A percentile compares a stretch with the other conserved stretches of the same genome.
These are phyloP conservation scores for Penicillium lividum DNA, from an alignment of 495 filamentous ascomycete species.

Conservation along the genomic window DNA sequence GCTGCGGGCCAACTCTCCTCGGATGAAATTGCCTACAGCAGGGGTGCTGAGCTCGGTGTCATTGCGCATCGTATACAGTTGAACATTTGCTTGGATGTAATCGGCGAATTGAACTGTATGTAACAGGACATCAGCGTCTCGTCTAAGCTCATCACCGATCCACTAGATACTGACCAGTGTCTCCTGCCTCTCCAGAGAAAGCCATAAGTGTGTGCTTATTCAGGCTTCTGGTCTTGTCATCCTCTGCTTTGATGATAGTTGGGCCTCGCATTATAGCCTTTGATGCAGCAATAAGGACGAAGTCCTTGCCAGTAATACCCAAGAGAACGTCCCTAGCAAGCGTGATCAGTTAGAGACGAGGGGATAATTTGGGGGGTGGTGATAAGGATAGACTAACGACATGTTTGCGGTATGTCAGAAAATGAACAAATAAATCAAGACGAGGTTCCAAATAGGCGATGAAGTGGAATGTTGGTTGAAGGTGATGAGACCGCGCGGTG, in stretches of 20 bases:
- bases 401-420: constrained; percentile 29
- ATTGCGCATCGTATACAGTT: constrained; percentile 98
- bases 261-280: constrained; percentile 97
- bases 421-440: constrained; percentile 12
- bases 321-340: constrained; percentile 88
- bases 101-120: constrained; percentile 93
- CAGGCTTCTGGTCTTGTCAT: constrained; percentile 91
- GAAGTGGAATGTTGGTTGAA: constrained; percentile 16
- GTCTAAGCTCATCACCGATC: background rate
- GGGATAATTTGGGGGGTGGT: background rate
- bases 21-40: constrained; percentile 88
- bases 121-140: constrained; percentile 17
- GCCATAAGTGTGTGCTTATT: constrained; percentile 95
- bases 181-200: constrained; percentile 94
- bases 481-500: constrained; percentile 39
- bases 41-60: constrained; percentile 84
- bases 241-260: constrained; percentile 91
- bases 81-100: constrained; percentile 97
- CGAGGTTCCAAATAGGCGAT: constrained; percentile 19
- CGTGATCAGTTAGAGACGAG: constrained; percentile 20
- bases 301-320: constrained; percentile 98
- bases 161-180: constrained; percentile 68
- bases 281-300: constrained; percentile 93
- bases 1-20: constrained; percentile 85
- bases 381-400: constrained; percentile 21